phyloP scores from a whole-genome alignment of 441 rosid genomes.

The Iberis amara region DNA sequence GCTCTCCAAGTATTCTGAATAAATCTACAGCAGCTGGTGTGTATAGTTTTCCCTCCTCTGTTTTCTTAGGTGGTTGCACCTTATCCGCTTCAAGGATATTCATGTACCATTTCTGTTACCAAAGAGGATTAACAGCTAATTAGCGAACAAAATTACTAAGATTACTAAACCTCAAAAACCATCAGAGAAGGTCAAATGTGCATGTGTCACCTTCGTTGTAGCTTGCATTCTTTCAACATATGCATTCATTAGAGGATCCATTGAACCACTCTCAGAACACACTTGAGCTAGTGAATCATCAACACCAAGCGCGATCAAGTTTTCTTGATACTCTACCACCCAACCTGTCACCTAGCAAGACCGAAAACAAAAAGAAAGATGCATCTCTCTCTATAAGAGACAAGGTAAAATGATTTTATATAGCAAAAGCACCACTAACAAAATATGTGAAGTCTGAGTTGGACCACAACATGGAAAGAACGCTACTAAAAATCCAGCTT shows the following conservation, averaged over 20 bases:
- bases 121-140: conserved; percentile 21
- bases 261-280: conserved; percentile 98
- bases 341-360: conserved; percentile 85
- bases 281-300: conserved; percentile 98
- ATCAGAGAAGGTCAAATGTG: conserved; percentile 14
- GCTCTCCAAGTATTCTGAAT: conserved; percentile 97
- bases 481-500: conserved; percentile 13
- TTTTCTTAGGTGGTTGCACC: conserved; percentile 94
- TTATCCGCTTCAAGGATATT: conserved; percentile 96
- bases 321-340: conserved; percentile 99
- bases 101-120: conserved; percentile 86
- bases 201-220: conserved; percentile 71
- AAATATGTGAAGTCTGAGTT: conserved; percentile 5
- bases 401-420: conserved; percentile 11
- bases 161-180: neutral
- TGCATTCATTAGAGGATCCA: conserved; percentile 98
- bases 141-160: conserved; percentile 5
- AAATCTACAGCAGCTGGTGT: conserved; percentile 99
- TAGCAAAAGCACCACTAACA: conserved; percentile 5
- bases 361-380: conserved; percentile 30
- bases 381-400: conserved; percentile 19
- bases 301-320: conserved; percentile 93
- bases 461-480: conserved; percentile 17
- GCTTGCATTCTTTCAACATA: conserved; percentile 99
- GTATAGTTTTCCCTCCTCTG: conserved; percentile 95